Evolutionary conservation across 768 basidiomycete genomes (phyloP).

Genomic region (Mycena galopus): DNA sequence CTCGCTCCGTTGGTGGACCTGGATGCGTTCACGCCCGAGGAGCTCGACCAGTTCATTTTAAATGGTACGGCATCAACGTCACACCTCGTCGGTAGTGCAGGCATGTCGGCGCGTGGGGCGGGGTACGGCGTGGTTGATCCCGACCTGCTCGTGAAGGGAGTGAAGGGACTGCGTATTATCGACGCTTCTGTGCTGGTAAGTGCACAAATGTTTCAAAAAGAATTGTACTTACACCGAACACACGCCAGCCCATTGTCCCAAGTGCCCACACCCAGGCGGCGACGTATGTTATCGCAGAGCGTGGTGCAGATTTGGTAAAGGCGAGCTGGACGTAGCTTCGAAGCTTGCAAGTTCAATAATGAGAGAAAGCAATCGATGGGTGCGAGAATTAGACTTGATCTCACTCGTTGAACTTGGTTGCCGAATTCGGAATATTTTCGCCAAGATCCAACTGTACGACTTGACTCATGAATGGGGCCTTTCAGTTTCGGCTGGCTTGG

Average conservation of each 20-base stretch:
- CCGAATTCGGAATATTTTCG: no score
- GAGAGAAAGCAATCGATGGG: no score
- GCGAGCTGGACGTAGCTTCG: no score
- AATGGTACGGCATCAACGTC: background rate
- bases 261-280: conserved; percentile 1
- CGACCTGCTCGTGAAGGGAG: conserved; percentile 12
- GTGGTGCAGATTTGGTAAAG: conserved; percentile 6
- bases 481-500: no score
- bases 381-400: no score
- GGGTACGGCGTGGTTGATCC: conserved; percentile 5
- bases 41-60: background rate
- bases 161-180: background rate
- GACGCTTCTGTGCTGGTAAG: conserved; percentile 3
- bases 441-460: no score
- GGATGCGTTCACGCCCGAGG: background rate
- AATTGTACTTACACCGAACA: background rate
- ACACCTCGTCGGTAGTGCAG: background rate
- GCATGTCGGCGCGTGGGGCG: conserved; percentile 1
- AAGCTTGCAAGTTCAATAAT: no score
- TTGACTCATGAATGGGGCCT: no score
- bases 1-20: background rate
- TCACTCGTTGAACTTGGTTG: no score
- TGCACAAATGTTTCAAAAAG: no score
- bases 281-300: background rate
- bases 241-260: background rate